Evolutionary conservation across 805 yeast species (phyloP).

Genomic region (Candida ulmi): DNA sequence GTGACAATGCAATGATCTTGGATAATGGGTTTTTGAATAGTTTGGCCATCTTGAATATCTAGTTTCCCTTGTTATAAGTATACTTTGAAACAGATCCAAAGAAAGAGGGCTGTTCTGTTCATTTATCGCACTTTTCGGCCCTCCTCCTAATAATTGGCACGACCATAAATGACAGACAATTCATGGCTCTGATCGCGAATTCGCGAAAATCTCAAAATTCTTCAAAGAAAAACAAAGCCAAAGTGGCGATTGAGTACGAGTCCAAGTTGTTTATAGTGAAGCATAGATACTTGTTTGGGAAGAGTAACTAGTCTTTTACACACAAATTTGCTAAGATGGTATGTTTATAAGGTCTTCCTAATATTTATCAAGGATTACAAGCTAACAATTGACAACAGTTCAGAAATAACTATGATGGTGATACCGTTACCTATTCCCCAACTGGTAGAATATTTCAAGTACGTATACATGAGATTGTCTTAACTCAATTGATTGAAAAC

Average conservation of each 20-base stretch:
- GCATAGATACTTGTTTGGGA: too few relatives aligned
- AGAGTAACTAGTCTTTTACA: too few relatives aligned
- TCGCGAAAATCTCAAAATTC: not conserved
- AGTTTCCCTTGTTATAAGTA: too few relatives aligned
- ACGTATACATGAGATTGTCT: conserved; percentile 9
- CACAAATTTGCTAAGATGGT: too few relatives aligned
- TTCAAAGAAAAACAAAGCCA: not conserved
- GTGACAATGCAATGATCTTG: conserved; percentile 67
- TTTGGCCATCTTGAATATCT: not conserved
- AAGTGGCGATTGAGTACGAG: not conserved
- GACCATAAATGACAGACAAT: too few relatives aligned
- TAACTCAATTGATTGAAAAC: not conserved
- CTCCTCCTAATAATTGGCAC: not conserved
- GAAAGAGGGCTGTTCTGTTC: too few relatives aligned
- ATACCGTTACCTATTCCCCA: conserved; percentile 95
- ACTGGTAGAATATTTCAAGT: conserved; percentile 87
- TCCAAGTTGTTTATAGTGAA: too few relatives aligned
- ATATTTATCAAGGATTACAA: not conserved
- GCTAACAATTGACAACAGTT: conserved; percentile 41
- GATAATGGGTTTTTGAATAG: conserved; percentile 49
- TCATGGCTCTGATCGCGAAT: too few relatives aligned
- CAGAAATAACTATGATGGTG: conserved; percentile 98
- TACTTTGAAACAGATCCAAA: too few relatives aligned
- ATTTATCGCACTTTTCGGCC: not conserved
- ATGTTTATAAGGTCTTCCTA: not conserved